These are phyloP conservation scores for Bolboschoenoplectus hybrid DNA, from an alignment of 202 grass and related monocot genomes.

Conservation along the genomic window DNA sequence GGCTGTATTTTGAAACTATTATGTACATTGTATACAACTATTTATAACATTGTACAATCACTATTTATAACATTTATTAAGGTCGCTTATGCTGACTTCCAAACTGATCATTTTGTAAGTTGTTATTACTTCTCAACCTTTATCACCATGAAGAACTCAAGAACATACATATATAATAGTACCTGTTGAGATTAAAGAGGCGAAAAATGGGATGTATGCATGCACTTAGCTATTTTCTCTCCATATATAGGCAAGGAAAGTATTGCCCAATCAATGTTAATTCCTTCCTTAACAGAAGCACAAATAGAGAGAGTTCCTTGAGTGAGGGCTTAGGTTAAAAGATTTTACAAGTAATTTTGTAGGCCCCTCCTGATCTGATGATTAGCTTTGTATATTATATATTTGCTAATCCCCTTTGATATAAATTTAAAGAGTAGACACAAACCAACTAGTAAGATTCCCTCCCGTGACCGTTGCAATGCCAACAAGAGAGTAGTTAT, in stretches of 20 bases:
- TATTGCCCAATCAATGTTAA: not conserved
- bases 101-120: not conserved
- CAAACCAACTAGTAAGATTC: slow-evolving; percentile 38
- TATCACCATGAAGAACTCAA: not conserved
- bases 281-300: slow-evolving; percentile 29
- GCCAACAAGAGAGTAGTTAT: slow-evolving; percentile 33
- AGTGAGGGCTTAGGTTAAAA: slow-evolving; percentile 35
- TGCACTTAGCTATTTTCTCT: not conserved
- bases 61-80: slow-evolving; percentile 31
- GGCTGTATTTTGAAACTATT: not conserved
- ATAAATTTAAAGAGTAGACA: slow-evolving; percentile 36
- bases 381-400: not conserved
- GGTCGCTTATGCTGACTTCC: slow-evolving; percentile 27
- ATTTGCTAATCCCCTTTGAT: slow-evolving; percentile 23
- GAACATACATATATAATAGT: not conserved
- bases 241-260: not conserved
- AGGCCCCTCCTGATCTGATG: slow-evolving; percentile 19
- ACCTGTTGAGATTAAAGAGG: not conserved
- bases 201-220: not conserved
- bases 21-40: not conserved
- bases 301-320: not conserved
- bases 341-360: slow-evolving; percentile 44
- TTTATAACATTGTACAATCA: not conserved
- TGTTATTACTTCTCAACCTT: slow-evolving; percentile 32
- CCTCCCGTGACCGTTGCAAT: slow-evolving; percentile 38